A percentile compares a stretch with the other conserved stretches of the same genome.
phyloP scores from a whole-genome alignment of 2,329 filamentous ascomycete genomes.

The Talaromyces sp. region DNA sequence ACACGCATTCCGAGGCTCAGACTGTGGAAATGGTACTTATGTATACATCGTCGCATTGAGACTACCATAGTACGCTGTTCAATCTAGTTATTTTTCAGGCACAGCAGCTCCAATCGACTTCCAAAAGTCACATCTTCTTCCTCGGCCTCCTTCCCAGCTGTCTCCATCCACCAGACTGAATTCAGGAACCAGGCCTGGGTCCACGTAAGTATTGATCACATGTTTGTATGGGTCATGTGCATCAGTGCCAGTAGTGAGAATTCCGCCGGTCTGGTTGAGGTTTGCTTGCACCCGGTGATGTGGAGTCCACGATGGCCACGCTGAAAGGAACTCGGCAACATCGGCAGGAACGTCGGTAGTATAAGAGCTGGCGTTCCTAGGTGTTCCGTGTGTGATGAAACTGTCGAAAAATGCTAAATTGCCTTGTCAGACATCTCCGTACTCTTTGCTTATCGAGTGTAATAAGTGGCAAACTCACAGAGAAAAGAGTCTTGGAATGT shows the following conservation, averaged over 20 bases:
- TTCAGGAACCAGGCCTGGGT: conserved; percentile 34
- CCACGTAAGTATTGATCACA: conserved; percentile 26
- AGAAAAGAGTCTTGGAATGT: conserved; percentile 22
- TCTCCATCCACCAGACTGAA: conserved; percentile 43
- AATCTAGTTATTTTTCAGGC: conserved; percentile 18
- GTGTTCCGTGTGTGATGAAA: conserved; percentile 43
- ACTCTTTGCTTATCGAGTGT: too few relatives aligned
- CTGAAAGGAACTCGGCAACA: conserved; percentile 8
- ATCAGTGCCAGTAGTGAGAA: conserved; percentile 18
- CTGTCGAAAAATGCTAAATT: conserved; percentile 42
- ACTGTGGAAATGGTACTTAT: not conserved
- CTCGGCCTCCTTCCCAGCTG: conserved; percentile 48
- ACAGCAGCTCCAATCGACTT: conserved; percentile 19
- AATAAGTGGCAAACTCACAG: conserved; percentile 21
- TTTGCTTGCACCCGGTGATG: conserved; percentile 39
- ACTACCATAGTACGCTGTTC: too few relatives aligned
- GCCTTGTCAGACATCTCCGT: too few relatives aligned
- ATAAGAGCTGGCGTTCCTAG: conserved; percentile 31
- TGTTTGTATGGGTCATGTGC: conserved; percentile 18
- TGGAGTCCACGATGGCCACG: conserved; percentile 38
- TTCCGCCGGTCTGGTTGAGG: conserved; percentile 47
- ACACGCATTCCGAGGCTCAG: not conserved
- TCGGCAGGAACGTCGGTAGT: conserved; percentile 20
- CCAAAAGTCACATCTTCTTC: conserved; percentile 48
- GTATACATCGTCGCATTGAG: too few relatives aligned